These are phyloP conservation scores for Olyra latifolia DNA, from an alignment of 176 grass and related monocot genomes.

Conservation along the genomic window DNA sequence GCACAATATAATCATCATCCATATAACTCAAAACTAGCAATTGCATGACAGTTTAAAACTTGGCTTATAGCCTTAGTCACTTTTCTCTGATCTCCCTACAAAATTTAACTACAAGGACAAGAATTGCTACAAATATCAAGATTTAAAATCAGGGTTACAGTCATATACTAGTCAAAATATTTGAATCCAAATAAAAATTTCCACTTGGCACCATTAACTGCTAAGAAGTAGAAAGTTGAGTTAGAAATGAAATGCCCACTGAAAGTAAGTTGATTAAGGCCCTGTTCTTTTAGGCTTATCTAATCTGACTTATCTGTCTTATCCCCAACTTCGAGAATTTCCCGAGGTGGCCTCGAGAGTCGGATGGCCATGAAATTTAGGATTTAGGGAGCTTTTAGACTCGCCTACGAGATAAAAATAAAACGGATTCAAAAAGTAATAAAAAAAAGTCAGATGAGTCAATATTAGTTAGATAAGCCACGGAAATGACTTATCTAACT, in stretches of 20 bases:
- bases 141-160: not conserved
- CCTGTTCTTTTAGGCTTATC: no score
- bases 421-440: no score
- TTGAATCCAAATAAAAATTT: not conserved
- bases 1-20: not conserved
- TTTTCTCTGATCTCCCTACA: not conserved
- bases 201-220: not conserved
- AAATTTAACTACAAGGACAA: not conserved
- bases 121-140: not conserved
- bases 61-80: not conserved
- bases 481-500: no score
- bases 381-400: no score
- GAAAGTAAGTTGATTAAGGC: no score
- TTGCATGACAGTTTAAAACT: not conserved
- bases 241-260: not conserved
- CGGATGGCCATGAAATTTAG: no score
- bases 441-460: no score
- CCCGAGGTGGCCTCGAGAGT: no score
- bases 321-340: no score
- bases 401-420: no score
- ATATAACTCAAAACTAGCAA: slow-evolving; percentile 1
- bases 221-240: not conserved
- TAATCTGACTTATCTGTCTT: no score
- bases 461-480: no score
- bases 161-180: not conserved